phyloP scores from a whole-genome alignment of 2,329 filamentous ascomycete genomes.

The Macrophomina tecta region DNA sequence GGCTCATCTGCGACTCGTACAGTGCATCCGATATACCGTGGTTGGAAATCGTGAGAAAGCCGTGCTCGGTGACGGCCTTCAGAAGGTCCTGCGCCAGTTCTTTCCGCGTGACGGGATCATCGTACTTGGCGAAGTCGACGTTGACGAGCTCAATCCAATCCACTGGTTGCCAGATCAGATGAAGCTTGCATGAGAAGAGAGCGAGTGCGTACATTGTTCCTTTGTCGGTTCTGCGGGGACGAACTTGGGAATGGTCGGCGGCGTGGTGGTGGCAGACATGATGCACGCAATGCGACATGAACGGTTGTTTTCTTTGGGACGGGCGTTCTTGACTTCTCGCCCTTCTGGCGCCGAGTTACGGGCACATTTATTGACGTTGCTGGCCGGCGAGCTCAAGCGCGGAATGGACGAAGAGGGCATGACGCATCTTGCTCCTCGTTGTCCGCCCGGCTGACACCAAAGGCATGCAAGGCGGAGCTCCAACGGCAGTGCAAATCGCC shows the following conservation, averaged over 20 bases:
- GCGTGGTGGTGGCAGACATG: not conserved
- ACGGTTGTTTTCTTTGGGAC: no score
- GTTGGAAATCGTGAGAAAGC: constrained; percentile 16
- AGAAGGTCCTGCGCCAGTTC: constrained; percentile 9
- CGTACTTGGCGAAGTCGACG: constrained; percentile 12
- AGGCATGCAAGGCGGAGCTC: constrained; percentile 3
- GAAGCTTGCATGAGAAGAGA: not conserved
- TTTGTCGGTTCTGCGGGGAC: not conserved
- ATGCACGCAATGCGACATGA: not conserved
- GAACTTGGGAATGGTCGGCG: not conserved
- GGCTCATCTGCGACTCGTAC: constrained; percentile 11
- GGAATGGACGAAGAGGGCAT: no score
- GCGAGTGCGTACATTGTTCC: not conserved
- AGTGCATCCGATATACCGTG: not conserved
- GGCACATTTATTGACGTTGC: no score
- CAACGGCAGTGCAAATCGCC: not conserved
- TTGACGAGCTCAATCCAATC: constrained; percentile 17
- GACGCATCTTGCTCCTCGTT: no score
- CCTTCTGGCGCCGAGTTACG: no score
- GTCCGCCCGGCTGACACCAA: no score
- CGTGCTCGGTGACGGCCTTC: constrained; percentile 10
- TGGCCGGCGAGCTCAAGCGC: no score
- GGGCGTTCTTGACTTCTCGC: no score
- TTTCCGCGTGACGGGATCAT: not conserved
- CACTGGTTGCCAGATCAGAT: not conserved